phyloP scores from a whole-genome alignment of 2,329 filamentous ascomycete genomes.

The Penicillium sp. region DNA sequence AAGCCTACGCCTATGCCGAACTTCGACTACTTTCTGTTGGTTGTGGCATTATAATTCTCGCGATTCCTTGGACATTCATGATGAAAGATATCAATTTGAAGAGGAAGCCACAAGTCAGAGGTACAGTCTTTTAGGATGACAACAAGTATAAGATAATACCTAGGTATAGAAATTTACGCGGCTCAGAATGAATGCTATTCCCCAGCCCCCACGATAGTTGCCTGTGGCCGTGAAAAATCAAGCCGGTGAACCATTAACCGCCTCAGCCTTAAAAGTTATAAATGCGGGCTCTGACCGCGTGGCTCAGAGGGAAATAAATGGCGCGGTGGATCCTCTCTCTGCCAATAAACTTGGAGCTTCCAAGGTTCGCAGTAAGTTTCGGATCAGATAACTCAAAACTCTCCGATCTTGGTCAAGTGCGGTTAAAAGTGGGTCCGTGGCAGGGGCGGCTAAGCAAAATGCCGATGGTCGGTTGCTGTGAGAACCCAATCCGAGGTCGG shows the following conservation, averaged over 20 bases:
- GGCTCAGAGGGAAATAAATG: background rate
- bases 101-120: conserved; percentile 45
- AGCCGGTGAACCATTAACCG: background rate
- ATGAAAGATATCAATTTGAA: conserved; percentile 46
- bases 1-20: conserved; percentile 51
- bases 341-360: background rate
- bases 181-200: background rate
- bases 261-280: background rate
- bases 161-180: background rate
- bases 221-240: too few relatives aligned
- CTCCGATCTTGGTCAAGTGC: background rate
- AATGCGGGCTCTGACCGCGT: background rate
- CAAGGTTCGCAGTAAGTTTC: background rate
- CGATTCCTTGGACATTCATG: conserved; percentile 39
- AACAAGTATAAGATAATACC: background rate
- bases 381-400: conserved; percentile 4
- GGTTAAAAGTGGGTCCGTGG: background rate
- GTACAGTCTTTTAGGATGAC: conserved; percentile 39
- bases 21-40: conserved; percentile 47
- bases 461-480: background rate
- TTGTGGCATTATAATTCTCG: conserved; percentile 36
- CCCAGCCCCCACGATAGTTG: too few relatives aligned
- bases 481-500: background rate
- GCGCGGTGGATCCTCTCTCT: background rate
- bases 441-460: conserved; percentile 1